A percentile compares a stretch with the other conserved stretches of the same genome.
phyloP scores from a whole-genome alignment of 495 filamentous ascomycete genomes.

The Penicillium ochrochloron region DNA sequence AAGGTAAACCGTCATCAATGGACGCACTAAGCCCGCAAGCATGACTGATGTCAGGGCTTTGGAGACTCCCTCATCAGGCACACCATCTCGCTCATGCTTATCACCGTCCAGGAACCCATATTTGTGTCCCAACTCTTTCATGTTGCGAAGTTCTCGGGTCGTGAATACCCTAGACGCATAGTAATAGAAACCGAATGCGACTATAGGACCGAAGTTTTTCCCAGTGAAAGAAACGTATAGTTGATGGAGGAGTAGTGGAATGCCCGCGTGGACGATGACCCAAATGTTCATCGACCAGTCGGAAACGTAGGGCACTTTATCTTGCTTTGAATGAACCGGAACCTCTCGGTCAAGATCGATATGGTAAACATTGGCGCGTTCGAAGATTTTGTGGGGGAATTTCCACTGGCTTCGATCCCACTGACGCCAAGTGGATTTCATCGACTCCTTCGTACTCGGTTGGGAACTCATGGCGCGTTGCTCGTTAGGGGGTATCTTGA shows the following conservation, averaged over 20 bases:
- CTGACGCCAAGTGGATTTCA: constrained; percentile 43
- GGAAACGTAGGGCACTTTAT: constrained; percentile 34
- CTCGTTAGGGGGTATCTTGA: neutral
- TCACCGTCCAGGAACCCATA: constrained; percentile 31
- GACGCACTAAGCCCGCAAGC: constrained; percentile 20
- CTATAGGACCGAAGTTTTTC: constrained; percentile 13
- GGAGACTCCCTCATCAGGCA: constrained; percentile 29
- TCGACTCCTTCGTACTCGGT: constrained; percentile 31
- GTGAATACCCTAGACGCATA: constrained; percentile 29
- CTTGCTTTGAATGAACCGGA: constrained; percentile 32
- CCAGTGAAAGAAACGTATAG: constrained; percentile 25
- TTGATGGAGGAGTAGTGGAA: constrained; percentile 34
- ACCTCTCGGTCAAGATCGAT: constrained; percentile 28
- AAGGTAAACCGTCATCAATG: constrained; percentile 23
- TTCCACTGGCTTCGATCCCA: constrained; percentile 32
- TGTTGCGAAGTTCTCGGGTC: constrained; percentile 27
- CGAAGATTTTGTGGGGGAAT: constrained; percentile 28
- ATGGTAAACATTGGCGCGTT: constrained; percentile 29
- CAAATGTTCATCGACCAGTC: constrained; percentile 29
- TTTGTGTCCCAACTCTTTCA: constrained; percentile 31
- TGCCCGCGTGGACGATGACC: constrained; percentile 27
- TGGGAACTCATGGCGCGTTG: neutral
- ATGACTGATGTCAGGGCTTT: constrained; percentile 21
- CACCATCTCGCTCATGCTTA: constrained; percentile 30
- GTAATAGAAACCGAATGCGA: constrained; percentile 32